Evolutionary conservation across 106 monocot genomes (phyloP).

Genomic region (Amphibolis antarctica): DNA sequence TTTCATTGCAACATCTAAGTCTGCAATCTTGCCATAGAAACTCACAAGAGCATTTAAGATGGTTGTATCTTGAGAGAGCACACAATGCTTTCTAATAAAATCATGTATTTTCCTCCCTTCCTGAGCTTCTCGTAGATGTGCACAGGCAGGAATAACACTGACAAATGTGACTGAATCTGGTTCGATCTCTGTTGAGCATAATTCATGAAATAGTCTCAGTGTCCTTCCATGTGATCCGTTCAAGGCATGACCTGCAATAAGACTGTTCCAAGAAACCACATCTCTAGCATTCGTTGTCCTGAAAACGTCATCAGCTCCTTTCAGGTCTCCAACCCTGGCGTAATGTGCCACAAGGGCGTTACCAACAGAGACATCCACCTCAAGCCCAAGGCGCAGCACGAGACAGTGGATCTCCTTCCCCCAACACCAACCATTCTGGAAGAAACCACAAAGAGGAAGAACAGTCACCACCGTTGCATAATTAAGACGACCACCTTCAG

Average conservation of each 20-base stretch:
- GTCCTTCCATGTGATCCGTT: constrained; percentile 29
- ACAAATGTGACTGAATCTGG: constrained; percentile 46
- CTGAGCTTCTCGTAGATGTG: constrained; percentile 24
- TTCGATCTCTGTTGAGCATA: constrained; percentile 17
- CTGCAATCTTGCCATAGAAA: constrained; percentile 49
- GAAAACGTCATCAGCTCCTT: constrained; percentile 33
- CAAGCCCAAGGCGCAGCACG: constrained; percentile 22
- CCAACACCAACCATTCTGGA: constrained; percentile 27
- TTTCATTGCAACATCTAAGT: constrained; percentile 30
- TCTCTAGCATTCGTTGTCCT: constrained; percentile 28
- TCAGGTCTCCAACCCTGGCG: constrained; percentile 35
- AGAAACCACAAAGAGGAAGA: constrained; percentile 46
- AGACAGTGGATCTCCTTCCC: constrained; percentile 55
- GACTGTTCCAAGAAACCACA: constrained; percentile 56
- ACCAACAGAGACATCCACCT: constrained; percentile 24
- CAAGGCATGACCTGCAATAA: constrained; percentile 43
- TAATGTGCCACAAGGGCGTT: constrained; percentile 65
- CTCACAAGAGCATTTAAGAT: constrained; percentile 57
- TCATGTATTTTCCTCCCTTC: constrained; percentile 56
- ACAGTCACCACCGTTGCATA: constrained; percentile 41
- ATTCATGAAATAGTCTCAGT: constrained; percentile 32
- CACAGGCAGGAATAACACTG: constrained; percentile 39
- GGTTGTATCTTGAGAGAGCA: constrained; percentile 29
- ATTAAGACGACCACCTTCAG: constrained; percentile 22
- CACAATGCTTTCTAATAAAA: constrained; percentile 17